Percentiles rank a stretch among this genome's conserved stretches.
These are phyloP conservation scores for Phytophthora multivora DNA, from an alignment of 352 stramenopile genomes.

Conservation along the genomic window DNA sequence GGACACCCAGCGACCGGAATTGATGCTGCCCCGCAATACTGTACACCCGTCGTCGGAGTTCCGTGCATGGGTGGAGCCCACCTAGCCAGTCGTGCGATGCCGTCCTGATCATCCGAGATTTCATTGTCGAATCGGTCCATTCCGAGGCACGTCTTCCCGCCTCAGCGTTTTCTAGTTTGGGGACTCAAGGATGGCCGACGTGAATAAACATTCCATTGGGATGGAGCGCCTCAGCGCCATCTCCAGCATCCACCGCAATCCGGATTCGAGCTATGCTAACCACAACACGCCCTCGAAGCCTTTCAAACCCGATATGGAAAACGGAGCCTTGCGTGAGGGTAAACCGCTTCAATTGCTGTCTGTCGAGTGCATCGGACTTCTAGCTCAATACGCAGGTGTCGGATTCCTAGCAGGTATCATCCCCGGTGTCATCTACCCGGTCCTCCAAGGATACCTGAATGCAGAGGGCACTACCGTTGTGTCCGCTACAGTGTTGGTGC, in stretches of 20 bases:
- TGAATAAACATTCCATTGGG: constrained; percentile 23
- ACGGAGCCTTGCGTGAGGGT: constrained; percentile 42
- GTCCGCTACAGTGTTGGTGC: constrained; percentile 47
- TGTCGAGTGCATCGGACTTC: constrained; percentile 41
- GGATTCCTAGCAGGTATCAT: constrained; percentile 46
- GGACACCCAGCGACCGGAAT: constrained; percentile 12
- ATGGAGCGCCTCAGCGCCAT: constrained; percentile 35
- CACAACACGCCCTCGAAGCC: constrained; percentile 24
- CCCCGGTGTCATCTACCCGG: constrained; percentile 49
- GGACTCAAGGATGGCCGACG: constrained; percentile 25
- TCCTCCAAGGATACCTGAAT: constrained; percentile 55
- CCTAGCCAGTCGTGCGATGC: constrained; percentile 24
- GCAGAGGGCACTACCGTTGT: constrained; percentile 49
- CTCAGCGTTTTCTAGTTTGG: constrained; percentile 10
- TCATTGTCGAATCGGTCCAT: constrained; percentile 19
- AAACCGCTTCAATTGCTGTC: constrained; percentile 40
- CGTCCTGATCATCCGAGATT: constrained; percentile 7
- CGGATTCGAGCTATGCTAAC: constrained; percentile 19
- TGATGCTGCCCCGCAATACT: constrained; percentile 19
- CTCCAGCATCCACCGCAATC: constrained; percentile 29
- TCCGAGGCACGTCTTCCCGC: neutral
- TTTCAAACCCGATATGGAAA: constrained; percentile 22
- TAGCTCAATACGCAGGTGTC: constrained; percentile 57
- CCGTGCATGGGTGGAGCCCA: constrained; percentile 3
- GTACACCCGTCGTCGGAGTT: constrained; percentile 12